phyloP scores from a whole-genome alignment of 495 filamentous ascomycete genomes.

The Podospora fimiseda region DNA sequence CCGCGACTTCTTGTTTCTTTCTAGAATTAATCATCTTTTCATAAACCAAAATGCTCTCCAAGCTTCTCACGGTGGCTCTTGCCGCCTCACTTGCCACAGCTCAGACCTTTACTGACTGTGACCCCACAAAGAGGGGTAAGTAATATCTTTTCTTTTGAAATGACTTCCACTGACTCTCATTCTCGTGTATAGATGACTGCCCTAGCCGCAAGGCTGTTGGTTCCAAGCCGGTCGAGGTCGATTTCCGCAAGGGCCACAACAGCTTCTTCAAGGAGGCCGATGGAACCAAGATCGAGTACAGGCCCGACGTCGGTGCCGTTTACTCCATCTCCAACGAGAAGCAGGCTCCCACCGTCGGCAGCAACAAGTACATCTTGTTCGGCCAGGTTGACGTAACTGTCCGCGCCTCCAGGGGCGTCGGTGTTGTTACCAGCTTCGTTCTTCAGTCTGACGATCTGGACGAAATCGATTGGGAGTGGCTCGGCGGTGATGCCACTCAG shows the following conservation, averaged over 20 bases:
- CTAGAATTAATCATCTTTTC: background rate
- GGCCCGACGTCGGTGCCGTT: constrained; percentile 59
- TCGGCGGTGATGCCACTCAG: constrained; percentile 54
- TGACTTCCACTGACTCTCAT: constrained; percentile 1
- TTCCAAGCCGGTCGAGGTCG: constrained; percentile 53
- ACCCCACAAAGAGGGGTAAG: constrained; percentile 64
- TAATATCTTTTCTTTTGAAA: constrained; percentile 6
- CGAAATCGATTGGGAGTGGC: constrained; percentile 92
- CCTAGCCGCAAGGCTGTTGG: constrained; percentile 69
- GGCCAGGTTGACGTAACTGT: constrained; percentile 63
- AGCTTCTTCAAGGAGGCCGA: constrained; percentile 60
- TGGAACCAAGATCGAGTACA: constrained; percentile 55
- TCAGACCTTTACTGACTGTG: constrained; percentile 71
- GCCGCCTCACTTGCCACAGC: constrained; percentile 48
- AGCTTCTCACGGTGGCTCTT: constrained; percentile 37
- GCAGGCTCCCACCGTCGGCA: constrained; percentile 69
- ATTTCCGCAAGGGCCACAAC: constrained; percentile 66
- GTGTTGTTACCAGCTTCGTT: constrained; percentile 78
- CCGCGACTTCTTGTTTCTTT: background rate
- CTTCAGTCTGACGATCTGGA: constrained; percentile 88
- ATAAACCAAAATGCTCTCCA: constrained; percentile 33
- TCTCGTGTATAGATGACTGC: constrained; percentile 40
- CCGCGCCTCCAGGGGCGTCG: constrained; percentile 58
- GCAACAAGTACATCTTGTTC: constrained; percentile 71
- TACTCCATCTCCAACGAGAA: constrained; percentile 70